Evolutionary conservation across 2,329 filamentous ascomycete genomes (phyloP), one percentile per base, ranked within the genome.

Genomic region (Cladophialophora chaetospira): DNA sequence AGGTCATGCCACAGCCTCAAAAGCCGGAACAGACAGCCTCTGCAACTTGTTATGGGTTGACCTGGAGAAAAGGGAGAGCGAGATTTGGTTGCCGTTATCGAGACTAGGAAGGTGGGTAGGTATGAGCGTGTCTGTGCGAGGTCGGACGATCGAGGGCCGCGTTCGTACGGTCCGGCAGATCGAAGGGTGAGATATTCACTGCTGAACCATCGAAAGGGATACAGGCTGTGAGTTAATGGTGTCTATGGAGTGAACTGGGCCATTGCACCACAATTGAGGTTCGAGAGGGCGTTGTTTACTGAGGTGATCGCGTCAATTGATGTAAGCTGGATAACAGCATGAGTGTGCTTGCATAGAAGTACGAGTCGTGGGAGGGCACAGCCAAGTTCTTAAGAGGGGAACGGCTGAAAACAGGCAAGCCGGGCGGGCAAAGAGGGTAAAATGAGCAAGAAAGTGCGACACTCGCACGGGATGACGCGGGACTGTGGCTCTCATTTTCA

Each of bases 101-200:
- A 28, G 31, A 23, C 33, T 17, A 49, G 13, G 55, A n/a, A 59
- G 49, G 47, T 53, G 45, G 57, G 44, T 23, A 52, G 47, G 43
- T 53, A 55, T 59, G 56, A 38, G 36, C 57, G 60, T 60, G 60
- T 62, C 60, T 60, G 60, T 62, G 60, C 60, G 60, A 49, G 40
- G 53, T 43, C 47, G 35, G 53, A 38, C 28, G 28, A 48, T 54
- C 55, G 48, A 54, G 55, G n/a, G 52, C 55, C 52, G 55, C 57
- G 48, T 46, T 42, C 50, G 38, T 36, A 31, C 36, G 36, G 17
- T 40, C 19, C 15, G 13, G 48, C 33, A 38, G 55, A 48, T 53
- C 52, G 47, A 53, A 50, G 53, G 53, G 60, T 21, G 44, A 33
- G 52, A 50, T 54, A 54, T 31, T 28, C 43, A 51, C 50, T 61